Evolutionary conservation across 495 filamentous ascomycete species (phyloP).

Genomic region (Penicillium daleae): DNA sequence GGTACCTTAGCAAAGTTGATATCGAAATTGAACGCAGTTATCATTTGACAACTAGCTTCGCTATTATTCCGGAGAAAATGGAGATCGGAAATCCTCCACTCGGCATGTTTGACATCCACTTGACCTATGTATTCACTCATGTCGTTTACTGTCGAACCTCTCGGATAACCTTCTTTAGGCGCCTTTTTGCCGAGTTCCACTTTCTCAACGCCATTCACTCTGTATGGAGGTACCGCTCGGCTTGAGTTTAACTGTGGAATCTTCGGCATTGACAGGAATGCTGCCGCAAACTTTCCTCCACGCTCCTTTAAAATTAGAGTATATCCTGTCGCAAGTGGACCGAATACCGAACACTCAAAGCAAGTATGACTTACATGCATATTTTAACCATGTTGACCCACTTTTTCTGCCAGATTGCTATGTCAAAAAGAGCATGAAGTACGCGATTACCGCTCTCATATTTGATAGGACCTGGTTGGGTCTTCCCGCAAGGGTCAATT

Average conservation of each 20-base stretch:
- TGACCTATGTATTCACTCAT: neutral
- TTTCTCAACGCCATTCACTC: neutral
- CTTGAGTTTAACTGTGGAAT: neutral
- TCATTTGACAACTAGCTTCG: neutral
- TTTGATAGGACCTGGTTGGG: neutral
- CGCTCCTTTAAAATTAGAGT: too few species aligned
- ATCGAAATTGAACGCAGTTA: neutral
- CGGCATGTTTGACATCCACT: neutral
- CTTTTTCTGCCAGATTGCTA: neutral
- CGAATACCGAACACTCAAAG: too few species aligned
- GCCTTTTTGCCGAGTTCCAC: neutral
- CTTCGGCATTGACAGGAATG: neutral
- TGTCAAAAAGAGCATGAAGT: neutral
- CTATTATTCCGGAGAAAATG: neutral
- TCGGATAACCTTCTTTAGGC: neutral
- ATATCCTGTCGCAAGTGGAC: too few species aligned
- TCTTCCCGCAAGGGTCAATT: neutral
- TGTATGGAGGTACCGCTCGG: neutral
- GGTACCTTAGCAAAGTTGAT: neutral
- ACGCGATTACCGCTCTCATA: neutral
- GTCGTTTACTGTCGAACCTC: neutral
- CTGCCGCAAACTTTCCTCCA: too few species aligned
- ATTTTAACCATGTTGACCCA: too few species aligned
- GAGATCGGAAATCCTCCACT: neutral
- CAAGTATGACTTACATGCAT: too few species aligned